phyloP scores from a whole-genome alignment of 2,329 filamentous ascomycete genomes.

The Orbilia brochopaga region DNA sequence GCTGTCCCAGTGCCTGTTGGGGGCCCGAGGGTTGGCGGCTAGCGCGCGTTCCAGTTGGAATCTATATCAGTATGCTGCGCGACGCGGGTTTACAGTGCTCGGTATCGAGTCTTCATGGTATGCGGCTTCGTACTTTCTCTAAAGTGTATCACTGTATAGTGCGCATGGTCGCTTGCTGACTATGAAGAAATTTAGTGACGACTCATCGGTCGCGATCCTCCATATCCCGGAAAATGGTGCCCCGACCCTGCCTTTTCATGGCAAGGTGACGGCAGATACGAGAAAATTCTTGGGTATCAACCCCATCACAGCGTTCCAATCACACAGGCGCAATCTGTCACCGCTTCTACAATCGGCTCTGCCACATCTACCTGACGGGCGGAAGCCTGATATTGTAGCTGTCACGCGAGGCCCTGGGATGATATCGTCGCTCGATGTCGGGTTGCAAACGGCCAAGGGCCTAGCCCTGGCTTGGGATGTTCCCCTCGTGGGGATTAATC shows the following conservation, averaged over 20 bases:
- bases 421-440: constrained; percentile 75
- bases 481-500: constrained; percentile 84
- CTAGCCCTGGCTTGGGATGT: constrained; percentile 81
- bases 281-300: constrained; percentile 77
- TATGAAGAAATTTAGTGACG: constrained; percentile 68
- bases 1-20: background rate
- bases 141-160: too few relatives aligned
- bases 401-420: constrained; percentile 92
- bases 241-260: constrained; percentile 74
- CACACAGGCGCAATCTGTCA: constrained; percentile 75
- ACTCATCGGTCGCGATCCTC: constrained; percentile 86
- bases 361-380: constrained; percentile 61
- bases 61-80: background rate
- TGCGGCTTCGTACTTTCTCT: too few relatives aligned
- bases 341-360: constrained; percentile 71
- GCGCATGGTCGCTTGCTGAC: too few relatives aligned
- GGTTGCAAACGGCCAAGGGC: constrained; percentile 84
- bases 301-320: constrained; percentile 74
- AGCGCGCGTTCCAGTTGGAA: background rate
- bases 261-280: constrained; percentile 81
- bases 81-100: constrained; percentile 58
- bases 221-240: constrained; percentile 62
- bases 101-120: constrained; percentile 78
- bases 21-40: constrained; percentile 1
- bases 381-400: constrained; percentile 77